Evolutionary conservation across 108 stramenopile genomes (phyloP), one percentile per base, ranked within the genome.

Genomic region (Cyclotella atomus): DNA sequence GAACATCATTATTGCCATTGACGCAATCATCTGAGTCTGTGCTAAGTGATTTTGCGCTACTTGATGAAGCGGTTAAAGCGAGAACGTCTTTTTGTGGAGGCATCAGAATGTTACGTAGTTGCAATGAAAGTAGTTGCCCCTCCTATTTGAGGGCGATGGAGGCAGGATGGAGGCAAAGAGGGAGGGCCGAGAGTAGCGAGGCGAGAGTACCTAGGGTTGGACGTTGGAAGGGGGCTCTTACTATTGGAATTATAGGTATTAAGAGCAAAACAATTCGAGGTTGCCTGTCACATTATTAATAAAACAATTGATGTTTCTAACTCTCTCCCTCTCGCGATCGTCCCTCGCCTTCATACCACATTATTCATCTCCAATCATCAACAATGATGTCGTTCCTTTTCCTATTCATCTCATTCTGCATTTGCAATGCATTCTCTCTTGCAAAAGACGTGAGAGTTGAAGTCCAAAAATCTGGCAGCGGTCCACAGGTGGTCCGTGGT

Each of bases 401-500:
- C 47, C 47, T 49, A 9, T n/a, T 49, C n/a, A 10, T 49, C 47
- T 49, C 47, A 49, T n/a, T 65, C 55, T 36, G 34, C 24, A n/a
- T 55, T 14, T 34, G 14, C 65, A 33, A 14, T 65, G 41, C 41
- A 41, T 59, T 60, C 43, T 49, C 65, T n/a, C 44, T 32, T 12
- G 67, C 57, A 19, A 68, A 62, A 21, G 59, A 59, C 3, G 75
- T 76, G 33, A 19, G 16, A 36, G 75, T 76, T 32, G 47, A 59
- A 45, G 44, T 62, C 66, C 23, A 50, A 36, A 45, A 66, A 14
- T 50, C 79, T 16, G 76, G 82, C n/a, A 63, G 25, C 23, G 84
- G 79, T 1, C 75, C 75, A 7, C 45, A 75, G 23, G 83, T 88
- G 33, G 85, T 75, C 28, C 30, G 27, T 10, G 68, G 76, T 15